Base-by-base conservation (phyloP, 2,329 filamentous ascomycete genomes). In the Trichophyton equinum region DNA sequence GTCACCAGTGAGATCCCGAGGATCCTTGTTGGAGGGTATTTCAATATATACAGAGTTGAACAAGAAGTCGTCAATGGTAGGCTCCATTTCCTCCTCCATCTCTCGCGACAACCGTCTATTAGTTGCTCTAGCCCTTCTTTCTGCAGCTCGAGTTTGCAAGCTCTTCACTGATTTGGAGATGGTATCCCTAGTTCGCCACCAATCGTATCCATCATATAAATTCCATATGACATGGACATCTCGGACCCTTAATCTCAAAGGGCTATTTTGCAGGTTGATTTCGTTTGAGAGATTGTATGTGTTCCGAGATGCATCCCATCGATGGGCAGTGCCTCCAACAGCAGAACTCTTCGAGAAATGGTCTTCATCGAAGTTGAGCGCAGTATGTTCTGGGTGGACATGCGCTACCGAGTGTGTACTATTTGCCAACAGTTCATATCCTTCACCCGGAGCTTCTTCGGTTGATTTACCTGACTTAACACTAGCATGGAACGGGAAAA, bases 11-110 rank as follows among this genome's bases (percentile, higher is more conserved):
- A 97, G 80, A 33, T 95, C 89, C 59, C 83, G 83, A 4, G 91
- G 90, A 67, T 97, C 92, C 62, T 87, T 84, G 67, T 91, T 94
- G 9, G 88, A 82, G 0, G 92, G 88, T 18, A 99, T 88, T 13
- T 89, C 91, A 67, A 99, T 96, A 76, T 96, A 99, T 60, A 99
- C 96, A 0, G 94, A 99, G 71, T 99, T 97, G 80, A 99, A 99
- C 15, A 99, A 79, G 67, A 95, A 95, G 71, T 99, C 95, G 4
- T 90, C 91, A 73, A 97, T 95, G 4, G 88, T 88, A 11, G 85
- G 89, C 72, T 91, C 88, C 49, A 91, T 87, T 57, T 95, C 88
- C 40, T 64, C 64, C 85, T 86, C 59, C 86, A 87, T 68, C 73
- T 82, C 71, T 38, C 76, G 72, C 60, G 81, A 78, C 7, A 81